Conservation (phyloP, 352 stramenopile genomes). For the Phytophthora podocarpi region DNA sequence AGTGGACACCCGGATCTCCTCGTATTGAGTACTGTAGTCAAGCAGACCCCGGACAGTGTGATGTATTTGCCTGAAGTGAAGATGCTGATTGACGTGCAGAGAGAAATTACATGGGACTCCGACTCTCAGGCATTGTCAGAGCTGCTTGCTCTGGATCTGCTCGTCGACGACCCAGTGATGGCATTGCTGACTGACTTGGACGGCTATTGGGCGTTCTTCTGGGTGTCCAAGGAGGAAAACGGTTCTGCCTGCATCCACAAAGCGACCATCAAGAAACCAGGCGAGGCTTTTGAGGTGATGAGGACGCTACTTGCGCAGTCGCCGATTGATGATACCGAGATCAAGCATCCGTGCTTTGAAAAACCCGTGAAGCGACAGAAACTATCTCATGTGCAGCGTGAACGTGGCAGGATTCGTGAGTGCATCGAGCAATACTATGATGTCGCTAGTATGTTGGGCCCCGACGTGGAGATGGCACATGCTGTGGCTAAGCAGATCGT, state of each 20-base stretch:
- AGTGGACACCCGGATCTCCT: constrained; percentile 43
- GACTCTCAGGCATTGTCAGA: constrained; percentile 46
- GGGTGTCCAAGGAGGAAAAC: constrained; percentile 32
- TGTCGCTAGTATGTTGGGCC: constrained; percentile 33
- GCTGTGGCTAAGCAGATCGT: constrained; percentile 17
- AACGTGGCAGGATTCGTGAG: too few relatives aligned
- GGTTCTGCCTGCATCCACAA: constrained; percentile 23
- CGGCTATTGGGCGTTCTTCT: constrained; percentile 47
- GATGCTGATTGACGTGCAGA: constrained; percentile 59
- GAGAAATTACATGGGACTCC: constrained; percentile 8
- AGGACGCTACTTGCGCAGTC: constrained; percentile 33
- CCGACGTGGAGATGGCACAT: constrained; percentile 36
- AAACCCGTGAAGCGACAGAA: constrained; percentile 46
- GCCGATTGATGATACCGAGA: constrained; percentile 32
- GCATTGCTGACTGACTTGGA: constrained; percentile 54
- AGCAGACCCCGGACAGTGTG: constrained; percentile 16
- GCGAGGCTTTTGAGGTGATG: constrained; percentile 31
- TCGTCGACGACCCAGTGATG: constrained; percentile 41
- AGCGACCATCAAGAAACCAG: constrained; percentile 25
- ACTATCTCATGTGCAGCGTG: too few relatives aligned
- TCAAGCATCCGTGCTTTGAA: constrained; percentile 35
- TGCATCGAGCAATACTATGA: constrained; percentile 45
- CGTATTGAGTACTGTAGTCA: constrained; percentile 35
- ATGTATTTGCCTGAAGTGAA: constrained; percentile 36
- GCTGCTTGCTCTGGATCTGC: constrained; percentile 48